phyloP scores from a whole-genome alignment of 2,329 filamentous ascomycete genomes.

The Aureobasidium mangrovei region DNA sequence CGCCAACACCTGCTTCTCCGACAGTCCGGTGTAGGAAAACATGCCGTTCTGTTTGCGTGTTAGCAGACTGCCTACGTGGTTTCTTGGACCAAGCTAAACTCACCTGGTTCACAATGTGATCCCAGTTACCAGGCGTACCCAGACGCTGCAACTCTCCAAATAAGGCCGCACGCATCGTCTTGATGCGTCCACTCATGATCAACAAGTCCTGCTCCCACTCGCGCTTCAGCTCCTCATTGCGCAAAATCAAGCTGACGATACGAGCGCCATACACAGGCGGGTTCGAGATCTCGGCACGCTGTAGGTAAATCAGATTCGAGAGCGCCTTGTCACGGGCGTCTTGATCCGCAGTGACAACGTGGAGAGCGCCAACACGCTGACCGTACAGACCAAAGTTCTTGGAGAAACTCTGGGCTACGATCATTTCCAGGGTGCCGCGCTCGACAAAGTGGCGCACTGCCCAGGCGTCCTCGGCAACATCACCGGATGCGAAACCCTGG shows the following conservation, averaged over 20 bases:
- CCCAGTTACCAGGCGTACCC: constrained; percentile 77
- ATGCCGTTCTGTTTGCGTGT: constrained; percentile 87
- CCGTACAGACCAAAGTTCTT: constrained; percentile 69
- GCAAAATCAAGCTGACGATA: constrained; percentile 70
- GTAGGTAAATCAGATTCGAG: constrained; percentile 78
- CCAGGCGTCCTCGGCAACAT: constrained; percentile 29
- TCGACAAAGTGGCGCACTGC: constrained; percentile 26
- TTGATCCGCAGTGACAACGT: constrained; percentile 55
- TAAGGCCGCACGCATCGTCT: constrained; percentile 69
- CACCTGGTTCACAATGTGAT: constrained; percentile 55
- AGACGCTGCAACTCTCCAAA: constrained; percentile 68
- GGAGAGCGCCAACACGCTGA: constrained; percentile 86
- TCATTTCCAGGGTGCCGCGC: constrained; percentile 48
- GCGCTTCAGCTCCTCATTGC: constrained; percentile 64
- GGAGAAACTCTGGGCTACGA: constrained; percentile 38
- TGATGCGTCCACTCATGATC: constrained; percentile 88
- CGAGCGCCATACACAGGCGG: constrained; percentile 82
- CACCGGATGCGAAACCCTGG: constrained; percentile 32
- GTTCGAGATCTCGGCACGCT: constrained; percentile 90
- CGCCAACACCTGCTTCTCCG: constrained; percentile 58
- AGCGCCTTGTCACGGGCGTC: constrained; percentile 60
- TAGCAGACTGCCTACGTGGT: not conserved
- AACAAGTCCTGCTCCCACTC: constrained; percentile 83
- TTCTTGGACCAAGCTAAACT: not conserved
- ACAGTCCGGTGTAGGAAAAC: constrained; percentile 82